Conservation (phyloP, 2,329 filamentous ascomycete genomes). For the Claviceps humidiphila region DNA sequence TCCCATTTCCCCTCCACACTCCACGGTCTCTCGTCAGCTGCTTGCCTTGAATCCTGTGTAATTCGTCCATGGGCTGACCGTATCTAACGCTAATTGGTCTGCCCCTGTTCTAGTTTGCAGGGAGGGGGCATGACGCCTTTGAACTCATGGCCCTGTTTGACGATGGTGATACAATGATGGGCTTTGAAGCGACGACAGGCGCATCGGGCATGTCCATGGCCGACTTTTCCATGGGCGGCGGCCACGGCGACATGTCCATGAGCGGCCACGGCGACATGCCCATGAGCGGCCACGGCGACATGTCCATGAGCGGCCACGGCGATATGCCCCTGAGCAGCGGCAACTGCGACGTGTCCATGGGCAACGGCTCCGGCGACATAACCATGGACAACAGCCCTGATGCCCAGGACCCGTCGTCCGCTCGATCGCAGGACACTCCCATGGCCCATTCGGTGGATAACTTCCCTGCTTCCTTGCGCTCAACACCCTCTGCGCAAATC, state of each 20-base stretch:
- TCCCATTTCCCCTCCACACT: not conserved
- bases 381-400: slow-evolving; percentile 8
- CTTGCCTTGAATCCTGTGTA: not conserved
- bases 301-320: no score
- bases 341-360: not conserved
- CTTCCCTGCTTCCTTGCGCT: slow-evolving; percentile 29
- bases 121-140: slow-evolving; percentile 17
- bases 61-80: slow-evolving; percentile 1
- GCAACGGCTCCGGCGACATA: slow-evolving; percentile 1
- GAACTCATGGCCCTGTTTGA: slow-evolving; percentile 33
- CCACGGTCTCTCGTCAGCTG: not conserved
- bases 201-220: no score
- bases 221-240: no score
- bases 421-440: slow-evolving; percentile 15
- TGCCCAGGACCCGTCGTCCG: slow-evolving; percentile 17
- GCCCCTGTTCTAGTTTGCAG: slow-evolving; percentile 2
- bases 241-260: no score
- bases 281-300: not conserved
- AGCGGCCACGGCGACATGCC: no score
- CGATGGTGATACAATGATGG: slow-evolving; percentile 12
- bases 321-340: no score
- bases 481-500: slow-evolving; percentile 22
- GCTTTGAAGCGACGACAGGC: no score
- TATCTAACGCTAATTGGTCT: not conserved
- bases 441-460: slow-evolving; percentile 23